Conservation (phyloP, 83 land plant genomes). For the Diphasiastrum complanatum region DNA sequence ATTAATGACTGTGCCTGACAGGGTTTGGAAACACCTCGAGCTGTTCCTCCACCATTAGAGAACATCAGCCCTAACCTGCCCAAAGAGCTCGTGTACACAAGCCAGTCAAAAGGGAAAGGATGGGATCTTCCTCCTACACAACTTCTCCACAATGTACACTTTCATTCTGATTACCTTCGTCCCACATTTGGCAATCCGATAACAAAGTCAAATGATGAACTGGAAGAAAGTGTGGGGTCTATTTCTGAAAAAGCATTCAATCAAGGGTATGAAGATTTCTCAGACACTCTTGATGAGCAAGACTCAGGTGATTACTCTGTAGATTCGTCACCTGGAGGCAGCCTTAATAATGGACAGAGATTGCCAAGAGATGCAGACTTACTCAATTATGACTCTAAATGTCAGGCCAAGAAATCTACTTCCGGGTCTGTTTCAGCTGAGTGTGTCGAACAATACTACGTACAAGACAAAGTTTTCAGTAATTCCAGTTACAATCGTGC, state of each 20-base stretch:
- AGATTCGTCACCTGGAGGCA: constrained; percentile 22
- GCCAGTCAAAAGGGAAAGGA: not conserved
- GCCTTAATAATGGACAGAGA: no score
- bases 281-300: constrained; percentile 28
- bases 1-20: not conserved
- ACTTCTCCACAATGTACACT: constrained; percentile 23
- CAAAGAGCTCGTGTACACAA: constrained; percentile 4
- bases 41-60: constrained; percentile 5
- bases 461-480: not conserved
- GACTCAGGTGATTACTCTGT: constrained; percentile 31
- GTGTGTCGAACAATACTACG: constrained; percentile 11
- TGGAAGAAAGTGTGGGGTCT: constrained; percentile 34
- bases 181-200: constrained; percentile 10
- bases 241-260: constrained; percentile 18
- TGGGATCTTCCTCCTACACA: constrained; percentile 27
- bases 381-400: no score
- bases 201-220: constrained; percentile 17
- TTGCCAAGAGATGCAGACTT: no score
- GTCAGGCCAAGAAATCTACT: no score
- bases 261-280: constrained; percentile 16
- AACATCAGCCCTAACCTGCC: constrained; percentile 18
- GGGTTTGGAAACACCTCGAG: constrained; percentile 6
- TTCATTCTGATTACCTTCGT: constrained; percentile 19
- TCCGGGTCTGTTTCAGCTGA: no score
- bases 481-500: constrained; percentile 4